Conservation (phyloP, 345 rosid genomes). For the Reutealis trisperma region DNA sequence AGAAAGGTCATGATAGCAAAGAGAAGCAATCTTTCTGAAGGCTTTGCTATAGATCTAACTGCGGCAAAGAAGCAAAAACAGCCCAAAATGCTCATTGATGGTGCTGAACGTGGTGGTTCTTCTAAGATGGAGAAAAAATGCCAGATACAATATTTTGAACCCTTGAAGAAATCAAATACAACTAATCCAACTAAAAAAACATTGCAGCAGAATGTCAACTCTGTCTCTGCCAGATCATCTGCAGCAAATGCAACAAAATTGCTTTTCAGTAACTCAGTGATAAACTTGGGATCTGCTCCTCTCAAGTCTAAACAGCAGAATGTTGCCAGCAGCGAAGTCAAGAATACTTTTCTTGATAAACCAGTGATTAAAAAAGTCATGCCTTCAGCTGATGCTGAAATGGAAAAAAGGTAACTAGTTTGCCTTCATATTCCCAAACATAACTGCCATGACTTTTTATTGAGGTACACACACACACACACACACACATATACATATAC, state of each 20-base stretch:
- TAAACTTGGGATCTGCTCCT: slow-evolving; percentile 12
- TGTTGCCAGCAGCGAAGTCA: slow-evolving; percentile 10
- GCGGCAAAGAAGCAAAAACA: slow-evolving; percentile 24
- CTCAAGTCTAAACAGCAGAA: slow-evolving; percentile 10
- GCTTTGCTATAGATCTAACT: slow-evolving; percentile 16
- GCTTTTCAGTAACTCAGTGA: slow-evolving; percentile 4
- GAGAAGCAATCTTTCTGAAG: slow-evolving; percentile 23
- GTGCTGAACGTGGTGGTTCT: slow-evolving; percentile 14
- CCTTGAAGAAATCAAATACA: slow-evolving; percentile 21
- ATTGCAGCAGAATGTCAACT: slow-evolving; percentile 9
- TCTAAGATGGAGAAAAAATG: slow-evolving; percentile 4
- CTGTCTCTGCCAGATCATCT: slow-evolving; percentile 6
- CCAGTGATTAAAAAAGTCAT: slow-evolving; percentile 10
- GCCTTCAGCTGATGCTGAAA: slow-evolving; percentile 22
- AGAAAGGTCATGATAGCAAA: not conserved
- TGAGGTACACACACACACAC: too few relatives aligned
- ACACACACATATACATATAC: too few relatives aligned
- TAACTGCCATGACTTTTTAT: not conserved
- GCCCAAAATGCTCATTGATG: not conserved
- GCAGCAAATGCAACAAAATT: slow-evolving; percentile 17
- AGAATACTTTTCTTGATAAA: slow-evolving; percentile 17
- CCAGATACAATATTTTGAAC: slow-evolving; percentile 7
- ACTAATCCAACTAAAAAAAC: slow-evolving; percentile 18
- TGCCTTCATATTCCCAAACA: not conserved
- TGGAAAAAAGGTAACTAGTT: slow-evolving; percentile 24